These are phyloP conservation scores for Fomitopsis schrenkii DNA, from an alignment of 1,284 basidiomycete species.

Conservation along the genomic window DNA sequence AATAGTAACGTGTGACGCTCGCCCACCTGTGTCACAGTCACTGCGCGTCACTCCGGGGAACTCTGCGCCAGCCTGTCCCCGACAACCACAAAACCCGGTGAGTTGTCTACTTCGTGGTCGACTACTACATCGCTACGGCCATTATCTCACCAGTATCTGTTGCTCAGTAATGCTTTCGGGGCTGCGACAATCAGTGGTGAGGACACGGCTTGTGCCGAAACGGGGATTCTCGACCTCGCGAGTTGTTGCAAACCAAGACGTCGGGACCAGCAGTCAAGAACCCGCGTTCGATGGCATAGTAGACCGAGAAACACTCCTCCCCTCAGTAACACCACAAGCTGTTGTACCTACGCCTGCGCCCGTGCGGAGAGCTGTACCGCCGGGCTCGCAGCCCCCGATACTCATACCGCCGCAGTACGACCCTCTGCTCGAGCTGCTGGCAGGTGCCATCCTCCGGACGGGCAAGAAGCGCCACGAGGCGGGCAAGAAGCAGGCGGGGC, in stretches of 20 bases:
- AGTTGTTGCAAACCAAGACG: not conserved
- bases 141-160: too few relatives aligned
- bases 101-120: too few relatives aligned
- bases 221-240: not conserved
- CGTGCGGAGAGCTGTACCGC: not conserved
- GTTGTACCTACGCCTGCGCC: not conserved
- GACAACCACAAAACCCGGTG: too few relatives aligned
- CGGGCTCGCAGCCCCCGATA: constrained; percentile 5
- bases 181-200: not conserved
- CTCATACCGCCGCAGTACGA: constrained; percentile 73
- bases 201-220: not conserved
- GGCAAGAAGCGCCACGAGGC: constrained; percentile 54
- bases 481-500: constrained; percentile 67
- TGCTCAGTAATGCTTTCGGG: not conserved
- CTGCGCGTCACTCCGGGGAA: too few relatives aligned
- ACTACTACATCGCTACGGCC: too few relatives aligned
- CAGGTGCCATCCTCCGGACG: constrained; percentile 61
- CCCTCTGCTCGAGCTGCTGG: constrained; percentile 72
- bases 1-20: too few relatives aligned
- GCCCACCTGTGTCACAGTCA: too few relatives aligned
- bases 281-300: not conserved
- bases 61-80: too few relatives aligned
- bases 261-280: not conserved
- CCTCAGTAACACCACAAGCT: not conserved
- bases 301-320: not conserved